A percentile compares a stretch with the other conserved stretches of the same genome.
These are phyloP conservation scores for Penicillium parvum DNA, from an alignment of 495 filamentous ascomycete genomes.

Conservation along the genomic window DNA sequence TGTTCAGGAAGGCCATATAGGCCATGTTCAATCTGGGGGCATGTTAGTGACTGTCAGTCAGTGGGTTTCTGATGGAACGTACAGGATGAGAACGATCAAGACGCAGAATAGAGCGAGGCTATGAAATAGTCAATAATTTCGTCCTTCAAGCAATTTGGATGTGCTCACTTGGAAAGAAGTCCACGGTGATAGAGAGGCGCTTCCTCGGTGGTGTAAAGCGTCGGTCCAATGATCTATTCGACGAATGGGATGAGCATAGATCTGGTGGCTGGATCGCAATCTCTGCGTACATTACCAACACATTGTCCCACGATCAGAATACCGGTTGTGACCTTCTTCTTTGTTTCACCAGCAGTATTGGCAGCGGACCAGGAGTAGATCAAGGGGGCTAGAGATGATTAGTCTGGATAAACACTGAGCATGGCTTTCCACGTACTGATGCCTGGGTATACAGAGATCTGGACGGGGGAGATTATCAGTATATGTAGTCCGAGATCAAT, in stretches of 20 bases:
- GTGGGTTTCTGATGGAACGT: too few species aligned
- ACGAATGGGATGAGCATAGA: too few species aligned
- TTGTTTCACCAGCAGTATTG: constrained; percentile 62
- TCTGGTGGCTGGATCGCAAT: too few species aligned
- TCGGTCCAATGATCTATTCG: constrained; percentile 50
- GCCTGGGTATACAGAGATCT: constrained; percentile 53
- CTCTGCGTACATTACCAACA: constrained; percentile 53
- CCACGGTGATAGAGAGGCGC: constrained; percentile 51
- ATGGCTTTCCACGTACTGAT: constrained; percentile 36
- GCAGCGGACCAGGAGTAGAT: constrained; percentile 60
- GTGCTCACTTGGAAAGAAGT: constrained; percentile 45
- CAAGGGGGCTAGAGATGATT: constrained; percentile 46
- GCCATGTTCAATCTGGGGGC: constrained; percentile 31
- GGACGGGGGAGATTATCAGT: constrained; percentile 12
- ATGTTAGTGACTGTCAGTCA: constrained; percentile 3
- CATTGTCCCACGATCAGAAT: constrained; percentile 55
- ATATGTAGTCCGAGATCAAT: neutral
- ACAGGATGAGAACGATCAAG: constrained; percentile 43
- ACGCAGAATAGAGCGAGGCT: constrained; percentile 53
- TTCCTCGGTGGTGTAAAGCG: constrained; percentile 54
- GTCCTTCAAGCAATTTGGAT: neutral
- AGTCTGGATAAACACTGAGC: constrained; percentile 15
- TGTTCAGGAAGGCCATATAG: constrained; percentile 49
- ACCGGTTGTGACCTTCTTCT: constrained; percentile 56
- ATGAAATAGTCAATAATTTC: constrained; percentile 1